Evolutionary conservation across 2,329 filamentous ascomycete species (phyloP).

Genomic region (Pleurostoma richardsiae): DNA sequence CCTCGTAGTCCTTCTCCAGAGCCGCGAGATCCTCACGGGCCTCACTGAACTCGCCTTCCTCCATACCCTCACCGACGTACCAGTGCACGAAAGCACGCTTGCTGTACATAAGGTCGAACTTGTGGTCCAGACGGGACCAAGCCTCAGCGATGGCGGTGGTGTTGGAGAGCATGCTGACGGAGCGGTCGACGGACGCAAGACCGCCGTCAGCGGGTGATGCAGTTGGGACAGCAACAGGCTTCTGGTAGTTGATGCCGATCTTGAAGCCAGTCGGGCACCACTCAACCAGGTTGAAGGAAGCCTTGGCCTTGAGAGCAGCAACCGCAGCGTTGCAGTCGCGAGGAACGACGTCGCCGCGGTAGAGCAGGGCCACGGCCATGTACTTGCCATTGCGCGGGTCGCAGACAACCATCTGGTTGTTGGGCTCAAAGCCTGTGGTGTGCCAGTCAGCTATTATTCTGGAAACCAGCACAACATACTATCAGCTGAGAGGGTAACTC

Average conservation of each 20-base stretch:
- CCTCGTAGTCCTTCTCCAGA: slow-evolving; percentile 82
- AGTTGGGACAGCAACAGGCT: slow-evolving; percentile 54
- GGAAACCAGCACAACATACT: not conserved
- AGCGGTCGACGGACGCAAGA: slow-evolving; percentile 57
- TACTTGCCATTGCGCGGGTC: slow-evolving; percentile 71
- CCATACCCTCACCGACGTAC: slow-evolving; percentile 88
- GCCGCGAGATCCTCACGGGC: slow-evolving; percentile 82
- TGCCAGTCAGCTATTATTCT: slow-evolving; percentile 16
- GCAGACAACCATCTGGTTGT: slow-evolving; percentile 76
- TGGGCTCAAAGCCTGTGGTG: slow-evolving; percentile 65
- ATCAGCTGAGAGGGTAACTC: slow-evolving; percentile 22
- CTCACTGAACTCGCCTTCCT: slow-evolving; percentile 86
- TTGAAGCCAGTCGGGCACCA: slow-evolving; percentile 76
- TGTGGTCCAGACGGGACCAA: slow-evolving; percentile 68
- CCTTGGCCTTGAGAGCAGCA: slow-evolving; percentile 63
- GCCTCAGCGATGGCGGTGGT: slow-evolving; percentile 70
- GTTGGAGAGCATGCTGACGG: slow-evolving; percentile 69
- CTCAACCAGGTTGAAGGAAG: slow-evolving; percentile 69
- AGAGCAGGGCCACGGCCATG: slow-evolving; percentile 69
- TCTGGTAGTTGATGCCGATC: slow-evolving; percentile 72
- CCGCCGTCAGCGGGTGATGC: slow-evolving; percentile 48
- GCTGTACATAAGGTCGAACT: slow-evolving; percentile 75
- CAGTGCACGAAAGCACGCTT: slow-evolving; percentile 74
- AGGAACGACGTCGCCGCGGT: slow-evolving; percentile 67
- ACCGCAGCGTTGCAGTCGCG: slow-evolving; percentile 65